A percentile compares a stretch with the other conserved stretches of the same genome.
Evolutionary conservation across 2,329 filamentous ascomycete genomes (phyloP).

Genomic region (Pseudogymnoascus sp.): DNA sequence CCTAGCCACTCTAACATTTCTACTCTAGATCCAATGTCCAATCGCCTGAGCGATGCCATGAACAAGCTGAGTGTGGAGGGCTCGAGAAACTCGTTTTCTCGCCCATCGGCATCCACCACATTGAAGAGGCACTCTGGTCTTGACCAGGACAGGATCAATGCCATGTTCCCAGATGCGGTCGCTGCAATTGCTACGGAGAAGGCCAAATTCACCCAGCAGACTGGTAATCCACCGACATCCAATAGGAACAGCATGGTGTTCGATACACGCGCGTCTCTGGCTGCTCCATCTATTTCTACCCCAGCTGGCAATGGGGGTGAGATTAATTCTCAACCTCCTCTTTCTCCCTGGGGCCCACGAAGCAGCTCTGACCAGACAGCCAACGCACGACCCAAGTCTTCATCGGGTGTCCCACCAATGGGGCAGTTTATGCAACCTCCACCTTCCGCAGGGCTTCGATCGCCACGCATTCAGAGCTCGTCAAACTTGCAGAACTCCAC

Average conservation of each 20-base stretch:
- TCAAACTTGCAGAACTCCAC: conserved; percentile 77
- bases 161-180: conserved; percentile 97
- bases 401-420: conserved; percentile 76
- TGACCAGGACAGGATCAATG: conserved; percentile 87
- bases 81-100: conserved; percentile 76
- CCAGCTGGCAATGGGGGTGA: conserved; percentile 54
- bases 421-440: conserved; percentile 88
- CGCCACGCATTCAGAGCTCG: conserved; percentile 64
- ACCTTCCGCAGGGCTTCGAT: conserved; percentile 67
- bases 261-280: conserved; percentile 65
- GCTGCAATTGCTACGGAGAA: conserved; percentile 98
- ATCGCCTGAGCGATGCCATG: conserved; percentile 92
- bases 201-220: conserved; percentile 93
- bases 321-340: conserved; percentile 55
- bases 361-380: conserved; percentile 36
- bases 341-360: conserved; percentile 70
- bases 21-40: conserved; percentile 83
- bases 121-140: conserved; percentile 87
- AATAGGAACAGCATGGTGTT: conserved; percentile 85
- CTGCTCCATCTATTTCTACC: conserved; percentile 66
- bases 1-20: not conserved
- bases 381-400: conserved; percentile 64
- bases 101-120: conserved; percentile 67
- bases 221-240: conserved; percentile 79
- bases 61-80: conserved; percentile 85